Base-by-base conservation (phyloP, 2,329 filamentous ascomycete species). In the Leptoxyphium fumago region DNA sequence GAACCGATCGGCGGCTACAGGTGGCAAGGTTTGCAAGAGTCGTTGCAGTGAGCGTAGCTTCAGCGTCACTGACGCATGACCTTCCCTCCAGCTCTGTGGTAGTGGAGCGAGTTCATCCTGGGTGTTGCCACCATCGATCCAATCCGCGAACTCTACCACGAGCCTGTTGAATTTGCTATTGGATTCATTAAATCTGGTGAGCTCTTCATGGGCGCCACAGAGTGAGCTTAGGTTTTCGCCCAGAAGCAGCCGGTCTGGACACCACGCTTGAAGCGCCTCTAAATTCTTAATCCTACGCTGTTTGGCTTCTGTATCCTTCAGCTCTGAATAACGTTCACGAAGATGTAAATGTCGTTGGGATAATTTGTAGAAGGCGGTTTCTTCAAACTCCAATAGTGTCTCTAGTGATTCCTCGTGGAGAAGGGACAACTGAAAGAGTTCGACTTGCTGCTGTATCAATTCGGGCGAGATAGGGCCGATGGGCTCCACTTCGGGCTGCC, bases 351-450 rank as follows among this genome's bases (percentile, higher is more conserved):
- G 60, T 44, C 47, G 49, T 18, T 45, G 49, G 28, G 49, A 44
- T 1, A 61, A 50, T 41, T 56, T 57, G 18, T 46, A 48, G 45
- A 67, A 66, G 1, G 79, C 79, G 52, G 73, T 78, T 2, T 62
- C 68, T 46, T 70, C 69, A 75, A 78, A 83, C 43, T 69, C 62
- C 2, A 56, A 53, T 1, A 66, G 56, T 0, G 69, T 69, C 2
- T 56, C 48, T 1, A 59, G 60, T 2, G 73, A 70, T 43, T 72
- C 70, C 49, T 72, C 70, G 57, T 82, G 78, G 17, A 84, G 58
- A 7, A 83, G 63, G 41, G 80, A 76, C 7, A 83, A 65, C 53
- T 82, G 78, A 18, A 84, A 64, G 2, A 84, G 67, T 55, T 80
- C 75, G 2, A 77, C 72, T 58, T 83, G 80, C 43, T 57, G 50